Percentiles rank a stretch among this genome's conserved stretches.
Evolutionary conservation across 306 rosid genomes (phyloP).

Genomic region (Rosa chinensis): DNA sequence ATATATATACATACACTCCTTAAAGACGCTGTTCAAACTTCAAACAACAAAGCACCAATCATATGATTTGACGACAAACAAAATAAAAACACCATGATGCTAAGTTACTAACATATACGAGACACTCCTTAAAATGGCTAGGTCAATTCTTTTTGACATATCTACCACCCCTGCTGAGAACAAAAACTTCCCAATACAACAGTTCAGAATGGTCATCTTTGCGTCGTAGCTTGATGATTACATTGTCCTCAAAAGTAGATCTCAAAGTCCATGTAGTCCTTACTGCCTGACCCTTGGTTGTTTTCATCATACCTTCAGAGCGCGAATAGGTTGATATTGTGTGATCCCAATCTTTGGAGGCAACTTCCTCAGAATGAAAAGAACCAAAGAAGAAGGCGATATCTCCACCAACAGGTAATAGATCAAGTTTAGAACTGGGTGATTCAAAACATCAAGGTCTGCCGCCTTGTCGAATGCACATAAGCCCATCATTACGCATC

Average conservation of each 20-base stretch:
- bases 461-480: slow-evolving; percentile 79
- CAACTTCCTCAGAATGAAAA: slow-evolving; percentile 57
- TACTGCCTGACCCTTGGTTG: neutral
- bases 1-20: no score
- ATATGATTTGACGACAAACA: slow-evolving; percentile 5
- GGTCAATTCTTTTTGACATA: slow-evolving; percentile 19
- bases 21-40: no score
- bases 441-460: slow-evolving; percentile 88
- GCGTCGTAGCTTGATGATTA: no score
- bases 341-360: slow-evolving; percentile 61
- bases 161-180: slow-evolving; percentile 17
- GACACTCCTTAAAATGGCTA: no score
- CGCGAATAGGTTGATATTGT: slow-evolving; percentile 53
- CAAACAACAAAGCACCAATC: neutral
- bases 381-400: slow-evolving; percentile 54
- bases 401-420: slow-evolving; percentile 73
- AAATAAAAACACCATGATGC: slow-evolving; percentile 10
- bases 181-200: neutral
- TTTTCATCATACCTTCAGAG: slow-evolving; percentile 15
- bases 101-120: neutral
- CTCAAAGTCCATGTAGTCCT: no score
- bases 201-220: no score
- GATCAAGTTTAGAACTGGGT: slow-evolving; percentile 78
- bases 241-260: neutral
- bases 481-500: slow-evolving; percentile 92